Evolutionary conservation across 371 early-diverging fungal genomes (phyloP).

Genomic region (Syncephalastrum monosporum): DNA sequence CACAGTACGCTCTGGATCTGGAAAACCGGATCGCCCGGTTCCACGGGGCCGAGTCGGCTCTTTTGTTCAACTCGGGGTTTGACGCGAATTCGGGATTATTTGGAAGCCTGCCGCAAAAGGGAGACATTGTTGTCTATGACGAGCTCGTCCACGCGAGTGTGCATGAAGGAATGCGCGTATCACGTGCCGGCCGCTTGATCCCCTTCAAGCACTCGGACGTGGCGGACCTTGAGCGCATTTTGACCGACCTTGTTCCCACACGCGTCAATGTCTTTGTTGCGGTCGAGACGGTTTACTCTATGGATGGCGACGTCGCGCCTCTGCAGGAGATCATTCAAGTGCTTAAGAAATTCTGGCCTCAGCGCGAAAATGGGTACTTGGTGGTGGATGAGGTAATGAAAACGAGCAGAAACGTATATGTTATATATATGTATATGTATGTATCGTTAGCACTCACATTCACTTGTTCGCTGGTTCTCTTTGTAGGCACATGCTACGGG

Average conservation of each 20-base stretch:
- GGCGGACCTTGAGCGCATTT: conserved; percentile 40
- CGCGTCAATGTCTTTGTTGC: conserved; percentile 64
- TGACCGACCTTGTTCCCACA: conserved; percentile 14
- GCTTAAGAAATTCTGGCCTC: conserved; percentile 42
- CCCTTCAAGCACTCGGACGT: conserved; percentile 78
- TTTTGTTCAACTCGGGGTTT: conserved; percentile 84
- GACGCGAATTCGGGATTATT: conserved; percentile 80
- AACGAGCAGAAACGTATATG: neutral
- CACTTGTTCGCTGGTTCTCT: neutral
- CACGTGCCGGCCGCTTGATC: conserved; percentile 48
- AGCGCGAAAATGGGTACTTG: conserved; percentile 51
- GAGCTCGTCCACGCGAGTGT: conserved; percentile 80
- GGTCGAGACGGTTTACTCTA: conserved; percentile 79
- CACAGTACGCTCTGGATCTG: conserved; percentile 55
- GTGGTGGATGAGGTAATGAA: conserved; percentile 64
- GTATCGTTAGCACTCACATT: neutral
- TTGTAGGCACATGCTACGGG: conserved; percentile 82
- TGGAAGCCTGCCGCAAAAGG: conserved; percentile 64
- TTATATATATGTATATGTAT: too few species aligned
- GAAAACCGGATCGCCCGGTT: conserved; percentile 63
- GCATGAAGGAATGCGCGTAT: conserved; percentile 75
- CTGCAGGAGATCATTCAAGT: conserved; percentile 59
- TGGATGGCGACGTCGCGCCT: conserved; percentile 85
- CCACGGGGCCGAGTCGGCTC: conserved; percentile 61
- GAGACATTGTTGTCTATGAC: conserved; percentile 71